Conservation (phyloP, 352 stramenopile species). For the Halophytophthora batemanensis region DNA sequence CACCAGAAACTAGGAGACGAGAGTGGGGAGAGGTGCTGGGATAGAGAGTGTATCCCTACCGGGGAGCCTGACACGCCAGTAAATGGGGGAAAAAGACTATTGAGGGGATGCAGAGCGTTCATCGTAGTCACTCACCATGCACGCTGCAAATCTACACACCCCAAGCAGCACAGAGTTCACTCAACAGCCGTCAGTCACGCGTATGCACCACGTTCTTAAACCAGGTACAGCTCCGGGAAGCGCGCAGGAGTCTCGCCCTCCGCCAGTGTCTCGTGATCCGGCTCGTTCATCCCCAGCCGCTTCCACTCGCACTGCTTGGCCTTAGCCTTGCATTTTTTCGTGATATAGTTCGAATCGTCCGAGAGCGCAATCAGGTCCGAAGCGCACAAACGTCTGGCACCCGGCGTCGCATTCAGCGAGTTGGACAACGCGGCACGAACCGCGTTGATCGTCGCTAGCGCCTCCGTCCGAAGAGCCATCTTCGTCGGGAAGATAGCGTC, state of each 20-base stretch:
- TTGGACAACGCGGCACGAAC: slow-evolving; percentile 54
- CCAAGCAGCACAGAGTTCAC: neutral
- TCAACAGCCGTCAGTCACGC: neutral
- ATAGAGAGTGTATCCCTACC: no score
- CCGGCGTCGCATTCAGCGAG: slow-evolving; percentile 36
- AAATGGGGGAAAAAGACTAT: no score
- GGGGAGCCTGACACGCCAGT: no score
- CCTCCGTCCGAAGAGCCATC: slow-evolving; percentile 37
- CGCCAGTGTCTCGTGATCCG: slow-evolving; percentile 21
- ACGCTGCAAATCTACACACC: neutral
- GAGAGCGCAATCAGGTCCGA: slow-evolving; percentile 38
- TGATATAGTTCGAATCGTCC: slow-evolving; percentile 44
- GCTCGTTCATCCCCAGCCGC: slow-evolving; percentile 38
- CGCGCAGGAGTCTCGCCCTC: slow-evolving; percentile 26
- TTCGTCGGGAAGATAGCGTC: slow-evolving; percentile 43
- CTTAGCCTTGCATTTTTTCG: slow-evolving; percentile 37
- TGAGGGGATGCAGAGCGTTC: no score
- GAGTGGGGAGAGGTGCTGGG: no score
- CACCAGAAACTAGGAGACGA: no score
- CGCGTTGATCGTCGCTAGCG: slow-evolving; percentile 42
- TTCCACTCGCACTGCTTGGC: slow-evolving; percentile 43
- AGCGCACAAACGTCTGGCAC: slow-evolving; percentile 25
- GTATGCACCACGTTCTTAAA: neutral
- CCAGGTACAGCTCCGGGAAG: slow-evolving; percentile 39
- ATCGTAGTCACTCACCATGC: neutral